A percentile compares a stretch with the other conserved stretches of the same genome.
Evolutionary conservation across 139 green algal species (phyloP).

Genomic region (Marvania coccoides): DNA sequence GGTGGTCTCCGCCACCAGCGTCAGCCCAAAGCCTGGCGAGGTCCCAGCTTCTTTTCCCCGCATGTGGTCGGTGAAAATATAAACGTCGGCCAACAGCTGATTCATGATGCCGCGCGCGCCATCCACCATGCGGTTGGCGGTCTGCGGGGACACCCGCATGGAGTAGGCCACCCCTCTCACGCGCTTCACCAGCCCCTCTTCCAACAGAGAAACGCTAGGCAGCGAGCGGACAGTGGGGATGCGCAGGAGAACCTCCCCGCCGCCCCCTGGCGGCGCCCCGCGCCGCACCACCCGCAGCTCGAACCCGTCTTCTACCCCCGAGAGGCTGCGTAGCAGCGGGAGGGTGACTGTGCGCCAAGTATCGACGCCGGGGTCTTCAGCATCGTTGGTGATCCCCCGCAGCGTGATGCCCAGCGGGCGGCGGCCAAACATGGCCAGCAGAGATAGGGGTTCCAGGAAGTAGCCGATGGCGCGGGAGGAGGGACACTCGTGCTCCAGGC

Average conservation of each 20-base stretch:
- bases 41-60: slow-evolving; percentile 50
- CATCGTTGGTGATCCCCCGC: slow-evolving; percentile 88
- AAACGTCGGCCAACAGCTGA: slow-evolving; percentile 90
- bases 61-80: slow-evolving; percentile 97
- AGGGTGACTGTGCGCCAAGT: slow-evolving; percentile 83
- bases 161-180: slow-evolving; percentile 91
- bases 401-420: slow-evolving; percentile 80
- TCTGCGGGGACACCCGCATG: slow-evolving; percentile 68
- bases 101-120: slow-evolving; percentile 84
- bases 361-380: slow-evolving; percentile 75
- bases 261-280: slow-evolving; percentile 70
- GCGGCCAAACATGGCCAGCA: slow-evolving; percentile 86
- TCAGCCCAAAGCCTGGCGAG: slow-evolving; percentile 89
- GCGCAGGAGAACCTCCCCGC: slow-evolving; percentile 75
- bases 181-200: slow-evolving; percentile 94
- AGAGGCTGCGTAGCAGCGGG: slow-evolving; percentile 70
- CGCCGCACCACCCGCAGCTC: slow-evolving; percentile 59
- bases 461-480: slow-evolving; percentile 75
- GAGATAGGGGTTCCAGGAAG: slow-evolving; percentile 86
- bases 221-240: slow-evolving; percentile 54
- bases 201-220: slow-evolving; percentile 44
- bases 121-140: slow-evolving; percentile 86
- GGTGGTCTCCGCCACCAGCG: slow-evolving; percentile 94
- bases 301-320: slow-evolving; percentile 48
- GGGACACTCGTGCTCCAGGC: slow-evolving; percentile 83